Percentiles rank a stretch among this genome's conserved stretches.
Conservation (phyloP, 2,329 filamentous ascomycete genomes). For the Cordyceps fumosorosea region DNA sequence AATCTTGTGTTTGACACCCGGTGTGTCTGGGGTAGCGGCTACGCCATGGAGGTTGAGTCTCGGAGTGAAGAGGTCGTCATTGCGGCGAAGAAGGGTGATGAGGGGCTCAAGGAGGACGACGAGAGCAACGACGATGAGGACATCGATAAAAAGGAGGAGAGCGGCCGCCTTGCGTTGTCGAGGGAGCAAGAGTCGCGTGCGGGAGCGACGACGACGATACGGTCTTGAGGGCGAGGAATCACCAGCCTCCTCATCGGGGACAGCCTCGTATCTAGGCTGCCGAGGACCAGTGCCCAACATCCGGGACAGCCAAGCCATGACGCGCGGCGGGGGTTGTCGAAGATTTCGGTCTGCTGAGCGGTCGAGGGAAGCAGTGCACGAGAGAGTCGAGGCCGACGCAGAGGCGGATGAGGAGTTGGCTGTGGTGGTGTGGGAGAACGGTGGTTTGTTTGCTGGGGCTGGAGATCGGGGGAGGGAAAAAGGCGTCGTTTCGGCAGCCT, state of each 20-base stretch:
- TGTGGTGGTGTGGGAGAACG: neutral
- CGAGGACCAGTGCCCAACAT: neutral
- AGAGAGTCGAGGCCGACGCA: neutral
- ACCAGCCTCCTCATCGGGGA: conserved; percentile 8
- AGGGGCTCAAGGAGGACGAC: conserved; percentile 65
- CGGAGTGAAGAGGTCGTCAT: conserved; percentile 26
- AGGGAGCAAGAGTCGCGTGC: conserved; percentile 6
- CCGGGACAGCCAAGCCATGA: conserved; percentile 10
- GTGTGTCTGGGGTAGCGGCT: conserved; percentile 56
- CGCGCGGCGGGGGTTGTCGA: neutral
- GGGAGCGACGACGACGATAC: conserved; percentile 11
- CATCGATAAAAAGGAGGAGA: conserved; percentile 55
- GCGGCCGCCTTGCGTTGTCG: conserved; percentile 31
- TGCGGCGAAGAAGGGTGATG: conserved; percentile 55
- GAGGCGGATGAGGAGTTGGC: neutral
- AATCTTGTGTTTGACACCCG: conserved; percentile 62
- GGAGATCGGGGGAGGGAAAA: neutral
- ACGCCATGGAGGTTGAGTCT: conserved; percentile 18
- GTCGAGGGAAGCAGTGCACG: neutral
- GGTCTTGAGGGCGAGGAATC: conserved; percentile 3
- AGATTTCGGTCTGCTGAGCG: neutral
- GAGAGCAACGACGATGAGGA: conserved; percentile 56
- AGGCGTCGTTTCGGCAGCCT: conserved; percentile 1
- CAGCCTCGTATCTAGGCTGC: conserved; percentile 2
- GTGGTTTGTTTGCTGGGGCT: neutral